phyloP scores from a whole-genome alignment of 768 basidiomycete species.

The Leccinellum luteum region DNA sequence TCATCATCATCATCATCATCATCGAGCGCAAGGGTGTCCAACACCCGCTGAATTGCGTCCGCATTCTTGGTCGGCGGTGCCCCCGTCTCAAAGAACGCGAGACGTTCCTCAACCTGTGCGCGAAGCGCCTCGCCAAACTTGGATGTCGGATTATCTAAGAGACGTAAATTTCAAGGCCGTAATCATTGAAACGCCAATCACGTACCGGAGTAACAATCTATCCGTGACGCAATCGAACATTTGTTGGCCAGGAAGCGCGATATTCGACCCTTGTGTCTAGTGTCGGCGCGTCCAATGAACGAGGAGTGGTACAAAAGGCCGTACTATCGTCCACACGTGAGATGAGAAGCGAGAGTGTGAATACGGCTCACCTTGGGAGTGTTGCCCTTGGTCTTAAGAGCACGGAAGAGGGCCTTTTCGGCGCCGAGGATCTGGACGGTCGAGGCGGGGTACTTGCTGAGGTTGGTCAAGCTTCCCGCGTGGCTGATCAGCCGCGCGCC shows the following conservation, averaged over 20 bases:
- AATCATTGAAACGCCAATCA: not conserved
- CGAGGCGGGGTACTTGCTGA: conserved; percentile 97
- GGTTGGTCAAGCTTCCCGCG: conserved; percentile 92
- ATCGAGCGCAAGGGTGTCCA: conserved; percentile 74
- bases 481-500: conserved; percentile 93
- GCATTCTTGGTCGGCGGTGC: conserved; percentile 86
- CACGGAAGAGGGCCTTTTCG: conserved; percentile 96
- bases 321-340: conserved; percentile 56
- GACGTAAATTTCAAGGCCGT: not conserved
- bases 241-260: conserved; percentile 99
- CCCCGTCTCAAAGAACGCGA: conserved; percentile 92
- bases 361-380: conserved; percentile 75
- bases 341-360: not conserved
- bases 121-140: conserved; percentile 96
- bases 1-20: conserved; percentile 58
- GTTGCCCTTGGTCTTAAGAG: conserved; percentile 97
- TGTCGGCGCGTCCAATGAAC: conserved; percentile 92
- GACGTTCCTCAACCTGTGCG: conserved; percentile 91
- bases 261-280: conserved; percentile 95
- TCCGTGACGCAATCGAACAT: conserved; percentile 93
- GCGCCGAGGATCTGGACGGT: conserved; percentile 98
- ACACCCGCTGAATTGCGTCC: conserved; percentile 87
- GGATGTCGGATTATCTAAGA: conserved; percentile 72
- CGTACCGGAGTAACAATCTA: conserved; percentile 90
- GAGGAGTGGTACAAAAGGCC: conserved; percentile 97